Conservation (phyloP, 2,329 filamentous ascomycete species). For the Ilyonectria destructans region DNA sequence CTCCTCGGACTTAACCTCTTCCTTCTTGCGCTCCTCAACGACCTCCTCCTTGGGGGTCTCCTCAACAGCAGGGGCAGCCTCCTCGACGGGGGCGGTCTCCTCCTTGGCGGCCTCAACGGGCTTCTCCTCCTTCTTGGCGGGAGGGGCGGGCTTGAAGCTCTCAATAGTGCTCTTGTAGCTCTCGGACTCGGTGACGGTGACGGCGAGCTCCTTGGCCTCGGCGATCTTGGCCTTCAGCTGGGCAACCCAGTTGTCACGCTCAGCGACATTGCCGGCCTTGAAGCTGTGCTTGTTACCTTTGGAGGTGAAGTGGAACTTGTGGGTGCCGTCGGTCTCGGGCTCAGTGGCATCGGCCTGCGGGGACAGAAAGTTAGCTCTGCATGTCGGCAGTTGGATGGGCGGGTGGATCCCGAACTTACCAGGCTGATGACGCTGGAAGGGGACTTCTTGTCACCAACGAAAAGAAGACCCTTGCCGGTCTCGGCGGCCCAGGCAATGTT, state of each 20-base stretch:
- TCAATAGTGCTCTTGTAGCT: constrained; percentile 90
- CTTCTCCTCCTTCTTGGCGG: constrained; percentile 62
- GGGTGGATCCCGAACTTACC: constrained; percentile 68
- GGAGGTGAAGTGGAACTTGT: constrained; percentile 89
- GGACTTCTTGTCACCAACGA: constrained; percentile 88
- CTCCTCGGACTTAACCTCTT: constrained; percentile 71
- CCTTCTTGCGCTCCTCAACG: constrained; percentile 58
- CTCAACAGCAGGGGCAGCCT: constrained; percentile 46
- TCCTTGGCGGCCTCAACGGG: constrained; percentile 55
- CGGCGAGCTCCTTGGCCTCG: constrained; percentile 87
- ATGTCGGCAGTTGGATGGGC: constrained; percentile 40
- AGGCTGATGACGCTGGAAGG: constrained; percentile 89
- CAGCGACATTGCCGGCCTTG: constrained; percentile 81
- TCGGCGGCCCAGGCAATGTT: constrained; percentile 91
- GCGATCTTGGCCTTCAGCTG: constrained; percentile 86
- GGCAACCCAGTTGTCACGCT: constrained; percentile 94
- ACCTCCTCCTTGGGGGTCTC: constrained; percentile 55
- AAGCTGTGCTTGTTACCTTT: constrained; percentile 94
- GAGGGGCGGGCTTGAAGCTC: constrained; percentile 71
- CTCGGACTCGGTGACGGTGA: constrained; percentile 83
- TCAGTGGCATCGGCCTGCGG: constrained; percentile 75
- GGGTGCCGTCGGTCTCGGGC: constrained; percentile 80
- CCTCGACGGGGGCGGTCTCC: constrained; percentile 46
- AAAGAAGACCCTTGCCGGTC: constrained; percentile 95
- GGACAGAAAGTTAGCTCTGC: constrained; percentile 28